These are phyloP conservation scores for Plasmopara viticola DNA, from an alignment of 352 stramenopile species.

Conservation along the genomic window DNA sequence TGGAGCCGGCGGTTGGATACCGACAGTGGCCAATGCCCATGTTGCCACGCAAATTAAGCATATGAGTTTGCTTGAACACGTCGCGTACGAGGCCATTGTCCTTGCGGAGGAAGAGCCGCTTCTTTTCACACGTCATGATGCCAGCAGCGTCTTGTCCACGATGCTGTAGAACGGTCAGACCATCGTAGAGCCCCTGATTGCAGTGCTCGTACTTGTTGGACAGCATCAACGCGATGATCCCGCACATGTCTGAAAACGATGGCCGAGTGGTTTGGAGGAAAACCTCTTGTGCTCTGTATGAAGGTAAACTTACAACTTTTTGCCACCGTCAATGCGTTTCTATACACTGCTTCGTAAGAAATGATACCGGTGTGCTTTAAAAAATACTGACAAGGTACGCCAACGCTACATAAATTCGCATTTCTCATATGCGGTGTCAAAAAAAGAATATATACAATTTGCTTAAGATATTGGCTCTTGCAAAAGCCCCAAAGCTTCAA, in stretches of 20 bases:
- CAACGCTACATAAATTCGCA: too few species aligned
- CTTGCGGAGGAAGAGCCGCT: constrained; percentile 95
- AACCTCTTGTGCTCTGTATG: constrained; percentile 21
- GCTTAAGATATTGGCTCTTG: too few species aligned
- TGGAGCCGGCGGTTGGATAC: constrained; percentile 96
- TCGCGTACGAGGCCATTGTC: constrained; percentile 98
- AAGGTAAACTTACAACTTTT: too few species aligned
- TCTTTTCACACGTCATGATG: constrained; percentile 93
- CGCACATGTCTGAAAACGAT: constrained; percentile 89
- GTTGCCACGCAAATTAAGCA: constrained; percentile 92
- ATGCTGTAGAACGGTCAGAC: constrained; percentile 97
- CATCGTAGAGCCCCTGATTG: constrained; percentile 94
- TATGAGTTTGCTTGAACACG: constrained; percentile 98
- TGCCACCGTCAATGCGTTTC: too few species aligned
- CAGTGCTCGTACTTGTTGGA: constrained; percentile 93
- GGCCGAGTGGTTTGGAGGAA: constrained; percentile 21
- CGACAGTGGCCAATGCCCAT: constrained; percentile 97
- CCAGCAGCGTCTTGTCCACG: constrained; percentile 94
- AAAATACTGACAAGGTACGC: too few species aligned
- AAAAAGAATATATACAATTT: too few species aligned
- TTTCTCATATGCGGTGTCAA: too few species aligned
- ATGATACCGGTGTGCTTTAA: too few species aligned
- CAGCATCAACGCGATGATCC: constrained; percentile 95
- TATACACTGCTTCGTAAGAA: too few species aligned
- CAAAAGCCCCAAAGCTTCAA: too few species aligned